phyloP scores from a whole-genome alignment of 1,284 basidiomycete species.

The Ceratobasidium sp. region DNA sequence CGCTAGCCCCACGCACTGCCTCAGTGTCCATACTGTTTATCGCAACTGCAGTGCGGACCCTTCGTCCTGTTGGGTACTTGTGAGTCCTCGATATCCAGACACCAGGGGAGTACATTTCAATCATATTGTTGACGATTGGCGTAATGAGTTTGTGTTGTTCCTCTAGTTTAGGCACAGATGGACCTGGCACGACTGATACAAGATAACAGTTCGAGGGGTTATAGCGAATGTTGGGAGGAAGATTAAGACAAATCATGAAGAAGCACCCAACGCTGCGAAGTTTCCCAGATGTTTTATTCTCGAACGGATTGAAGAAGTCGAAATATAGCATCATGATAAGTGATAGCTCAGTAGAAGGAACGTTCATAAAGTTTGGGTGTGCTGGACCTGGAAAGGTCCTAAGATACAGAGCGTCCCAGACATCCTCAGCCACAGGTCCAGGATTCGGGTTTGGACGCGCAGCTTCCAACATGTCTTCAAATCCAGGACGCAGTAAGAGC shows the following conservation, averaged over 20 bases:
- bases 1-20: slow-evolving; percentile 50
- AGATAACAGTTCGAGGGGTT: slow-evolving; percentile 44
- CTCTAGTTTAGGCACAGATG: slow-evolving; percentile 51
- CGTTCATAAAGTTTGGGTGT: background rate
- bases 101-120: slow-evolving; percentile 50
- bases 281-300: slow-evolving; percentile 19
- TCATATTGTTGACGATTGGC: slow-evolving; percentile 53
- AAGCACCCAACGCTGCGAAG: slow-evolving; percentile 26
- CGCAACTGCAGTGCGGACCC: slow-evolving; percentile 48
- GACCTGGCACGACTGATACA: slow-evolving; percentile 53
- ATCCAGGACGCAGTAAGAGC: background rate
- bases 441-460: background rate
- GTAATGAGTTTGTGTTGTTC: slow-evolving; percentile 52
- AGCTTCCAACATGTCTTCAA: background rate
- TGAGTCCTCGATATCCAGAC: slow-evolving; percentile 49
- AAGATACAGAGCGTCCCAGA: background rate
- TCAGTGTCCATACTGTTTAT: slow-evolving; percentile 51
- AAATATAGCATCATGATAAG: background rate
- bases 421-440: background rate
- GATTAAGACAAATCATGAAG: slow-evolving; percentile 41
- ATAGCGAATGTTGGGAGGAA: slow-evolving; percentile 44
- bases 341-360: background rate
- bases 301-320: slow-evolving; percentile 40
- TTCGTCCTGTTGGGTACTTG: slow-evolving; percentile 48
- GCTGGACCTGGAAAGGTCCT: background rate